Percentiles rank a stretch among this genome's conserved stretches.
These are phyloP conservation scores for Pleurotus ostreatus DNA, from an alignment of 768 basidiomycete genomes.

Conservation along the genomic window DNA sequence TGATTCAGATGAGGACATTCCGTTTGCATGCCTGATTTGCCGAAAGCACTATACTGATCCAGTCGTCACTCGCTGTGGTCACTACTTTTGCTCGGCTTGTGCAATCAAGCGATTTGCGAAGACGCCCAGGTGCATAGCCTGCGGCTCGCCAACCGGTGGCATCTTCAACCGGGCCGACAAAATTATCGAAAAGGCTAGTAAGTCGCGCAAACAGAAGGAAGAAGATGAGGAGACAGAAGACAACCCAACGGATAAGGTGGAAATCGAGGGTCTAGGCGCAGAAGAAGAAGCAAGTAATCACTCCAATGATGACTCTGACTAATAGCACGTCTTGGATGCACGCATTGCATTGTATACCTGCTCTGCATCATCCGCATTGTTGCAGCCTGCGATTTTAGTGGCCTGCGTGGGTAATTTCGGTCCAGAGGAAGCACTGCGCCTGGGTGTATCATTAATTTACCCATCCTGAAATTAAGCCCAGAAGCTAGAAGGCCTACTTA, in stretches of 20 bases:
- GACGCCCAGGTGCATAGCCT: slow-evolving; percentile 94
- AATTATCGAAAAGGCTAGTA: slow-evolving; percentile 82
- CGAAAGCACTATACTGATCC: slow-evolving; percentile 93
- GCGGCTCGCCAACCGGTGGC: slow-evolving; percentile 88
- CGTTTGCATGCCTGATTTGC: slow-evolving; percentile 98
- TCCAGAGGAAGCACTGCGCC: too few species aligned
- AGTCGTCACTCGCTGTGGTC: slow-evolving; percentile 92
- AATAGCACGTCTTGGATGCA: slow-evolving; percentile 4
- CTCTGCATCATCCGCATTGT: too few species aligned
- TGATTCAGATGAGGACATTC: slow-evolving; percentile 81
- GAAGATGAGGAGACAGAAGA: slow-evolving; percentile 35
- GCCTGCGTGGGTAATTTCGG: too few species aligned
- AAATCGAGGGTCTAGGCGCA: slow-evolving; percentile 57
- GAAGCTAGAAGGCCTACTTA: too few species aligned
- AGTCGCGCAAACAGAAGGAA: slow-evolving; percentile 58
- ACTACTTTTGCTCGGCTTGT: slow-evolving; percentile 94
- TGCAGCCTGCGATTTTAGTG: too few species aligned
- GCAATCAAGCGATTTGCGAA: slow-evolving; percentile 93
- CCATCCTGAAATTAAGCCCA: too few species aligned
- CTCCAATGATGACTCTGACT: slow-evolving; percentile 30
- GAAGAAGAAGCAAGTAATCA: slow-evolving; percentile 24
- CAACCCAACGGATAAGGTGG: slow-evolving; percentile 36
- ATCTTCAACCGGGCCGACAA: slow-evolving; percentile 97
- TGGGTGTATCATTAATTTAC: too few species aligned
- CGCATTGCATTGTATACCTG: too few species aligned